Evolutionary conservation across 805 yeast species (phyloP).

Genomic region (Candida adriatica): DNA sequence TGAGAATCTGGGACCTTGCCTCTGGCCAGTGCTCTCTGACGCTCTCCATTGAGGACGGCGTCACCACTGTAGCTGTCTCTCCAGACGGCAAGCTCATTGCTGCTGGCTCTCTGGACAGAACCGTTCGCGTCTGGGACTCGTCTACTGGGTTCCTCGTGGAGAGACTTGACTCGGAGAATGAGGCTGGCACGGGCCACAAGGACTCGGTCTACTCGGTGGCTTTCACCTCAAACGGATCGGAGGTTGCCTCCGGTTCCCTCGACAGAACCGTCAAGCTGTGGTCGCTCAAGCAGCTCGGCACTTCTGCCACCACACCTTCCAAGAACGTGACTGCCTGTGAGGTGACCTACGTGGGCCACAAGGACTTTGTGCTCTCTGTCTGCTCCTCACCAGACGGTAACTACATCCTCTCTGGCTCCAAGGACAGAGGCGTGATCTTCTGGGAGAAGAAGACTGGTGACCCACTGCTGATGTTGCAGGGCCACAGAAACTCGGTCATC

Average conservation of each 20-base stretch:
- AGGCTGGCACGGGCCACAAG: conserved; percentile 87
- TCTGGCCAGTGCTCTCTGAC: conserved; percentile 86
- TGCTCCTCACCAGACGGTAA: conserved; percentile 91
- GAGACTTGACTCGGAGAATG: conserved; percentile 84
- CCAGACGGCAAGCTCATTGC: conserved; percentile 93
- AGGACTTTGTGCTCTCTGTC: conserved; percentile 90
- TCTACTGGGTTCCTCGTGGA: conserved; percentile 87
- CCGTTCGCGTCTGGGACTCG: conserved; percentile 96
- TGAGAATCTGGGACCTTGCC: conserved; percentile 91
- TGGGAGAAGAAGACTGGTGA: conserved; percentile 94
- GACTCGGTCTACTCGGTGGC: conserved; percentile 95
- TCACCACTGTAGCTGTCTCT: conserved; percentile 94
- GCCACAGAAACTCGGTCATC: conserved; percentile 93
- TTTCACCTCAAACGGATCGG: conserved; percentile 85
- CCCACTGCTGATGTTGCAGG: conserved; percentile 92
- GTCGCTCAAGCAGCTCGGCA: conserved; percentile 64
- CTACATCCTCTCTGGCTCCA: conserved; percentile 88
- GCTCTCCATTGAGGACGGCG: conserved; percentile 92
- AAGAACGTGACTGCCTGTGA: conserved; percentile 58
- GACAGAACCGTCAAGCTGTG: conserved; percentile 95
- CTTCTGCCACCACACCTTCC: conserved; percentile 35
- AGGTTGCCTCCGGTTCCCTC: conserved; percentile 89
- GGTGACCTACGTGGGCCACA: conserved; percentile 91
- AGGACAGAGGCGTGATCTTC: conserved; percentile 93
- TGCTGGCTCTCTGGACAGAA: conserved; percentile 92